phyloP scores from a whole-genome alignment of 371 early-diverging fungal genomes.

The Mucor indicus region DNA sequence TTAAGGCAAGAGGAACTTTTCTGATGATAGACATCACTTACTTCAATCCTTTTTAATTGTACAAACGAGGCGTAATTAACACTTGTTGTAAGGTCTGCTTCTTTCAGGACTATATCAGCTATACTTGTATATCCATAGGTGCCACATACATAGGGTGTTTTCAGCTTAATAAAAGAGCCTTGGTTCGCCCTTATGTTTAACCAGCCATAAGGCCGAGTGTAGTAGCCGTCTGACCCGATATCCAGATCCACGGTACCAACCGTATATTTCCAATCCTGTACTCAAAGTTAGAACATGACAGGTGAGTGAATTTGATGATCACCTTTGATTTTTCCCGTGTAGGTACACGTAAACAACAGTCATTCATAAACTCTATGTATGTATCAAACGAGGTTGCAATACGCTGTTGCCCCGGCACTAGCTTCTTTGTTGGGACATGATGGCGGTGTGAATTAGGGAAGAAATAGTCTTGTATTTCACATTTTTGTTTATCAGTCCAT shows the following conservation, averaged over 20 bases:
- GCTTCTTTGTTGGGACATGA: conserved; percentile 39
- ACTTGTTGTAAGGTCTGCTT: conserved; percentile 59
- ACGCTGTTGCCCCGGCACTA: conserved; percentile 61
- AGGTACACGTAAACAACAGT: conserved; percentile 65
- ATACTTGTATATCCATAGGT: conserved; percentile 55
- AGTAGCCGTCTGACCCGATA: conserved; percentile 40
- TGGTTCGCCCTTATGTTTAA: conserved; percentile 62
- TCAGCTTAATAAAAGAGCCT: conserved; percentile 54
- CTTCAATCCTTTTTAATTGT: conserved; percentile 52
- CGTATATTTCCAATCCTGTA: conserved; percentile 70
- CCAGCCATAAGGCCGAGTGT: conserved; percentile 76
- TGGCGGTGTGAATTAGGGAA: conserved; percentile 72
- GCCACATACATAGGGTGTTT: conserved; percentile 58
- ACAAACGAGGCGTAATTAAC: conserved; percentile 70
- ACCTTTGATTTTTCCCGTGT: conserved; percentile 78
- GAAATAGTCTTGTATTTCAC: conserved; percentile 68
- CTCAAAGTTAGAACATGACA: too few relatives aligned
- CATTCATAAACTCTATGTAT: conserved; percentile 61
- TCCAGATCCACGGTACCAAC: conserved; percentile 30
- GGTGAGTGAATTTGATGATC: too few relatives aligned
- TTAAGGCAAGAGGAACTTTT: too few relatives aligned
- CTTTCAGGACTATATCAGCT: conserved; percentile 49
- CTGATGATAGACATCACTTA: too few relatives aligned
- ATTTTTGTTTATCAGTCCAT: conserved; percentile 82
- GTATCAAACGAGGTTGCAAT: conserved; percentile 61